These are phyloP conservation scores for Fusarium oligoseptatum DNA, from an alignment of 2,329 filamentous ascomycete species.

Conservation along the genomic window DNA sequence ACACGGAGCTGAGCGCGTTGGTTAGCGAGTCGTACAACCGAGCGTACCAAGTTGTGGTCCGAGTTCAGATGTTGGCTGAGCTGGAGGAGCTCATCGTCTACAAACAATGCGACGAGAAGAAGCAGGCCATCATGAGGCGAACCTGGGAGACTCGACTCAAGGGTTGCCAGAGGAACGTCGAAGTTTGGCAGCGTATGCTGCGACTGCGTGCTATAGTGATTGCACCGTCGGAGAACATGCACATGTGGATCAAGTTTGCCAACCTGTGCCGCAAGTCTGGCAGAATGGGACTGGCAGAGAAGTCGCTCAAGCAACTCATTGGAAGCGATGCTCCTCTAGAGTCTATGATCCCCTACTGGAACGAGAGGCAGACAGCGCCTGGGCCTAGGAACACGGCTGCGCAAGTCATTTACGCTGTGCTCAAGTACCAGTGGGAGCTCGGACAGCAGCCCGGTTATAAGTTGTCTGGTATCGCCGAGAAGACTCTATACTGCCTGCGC, in stretches of 20 bases:
- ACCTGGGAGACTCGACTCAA: slow-evolving; percentile 97
- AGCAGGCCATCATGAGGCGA: slow-evolving; percentile 88
- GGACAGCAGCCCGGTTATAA: slow-evolving; percentile 70
- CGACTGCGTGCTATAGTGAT: slow-evolving; percentile 94
- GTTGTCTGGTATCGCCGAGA: slow-evolving; percentile 63
- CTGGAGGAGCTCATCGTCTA: slow-evolving; percentile 98
- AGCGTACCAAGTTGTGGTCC: slow-evolving; percentile 97
- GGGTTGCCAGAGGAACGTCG: slow-evolving; percentile 95
- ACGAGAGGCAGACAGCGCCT: slow-evolving; percentile 45
- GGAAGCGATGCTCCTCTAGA: slow-evolving; percentile 76
- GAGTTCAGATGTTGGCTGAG: slow-evolving; percentile 98
- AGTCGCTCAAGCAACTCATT: slow-evolving; percentile 92
- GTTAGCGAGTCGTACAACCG: slow-evolving; percentile 99
- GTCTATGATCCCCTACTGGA: slow-evolving; percentile 71
- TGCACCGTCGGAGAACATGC: slow-evolving; percentile 90
- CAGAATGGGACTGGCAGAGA: slow-evolving; percentile 93
- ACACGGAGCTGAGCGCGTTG: slow-evolving; percentile 94
- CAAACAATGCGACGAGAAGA: slow-evolving; percentile 92
- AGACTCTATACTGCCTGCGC: slow-evolving; percentile 70
- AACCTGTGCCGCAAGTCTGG: slow-evolving; percentile 98
- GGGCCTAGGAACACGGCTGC: slow-evolving; percentile 68
- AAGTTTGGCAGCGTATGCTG: slow-evolving; percentile 98
- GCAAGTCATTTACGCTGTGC: slow-evolving; percentile 93
- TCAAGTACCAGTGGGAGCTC: slow-evolving; percentile 96
- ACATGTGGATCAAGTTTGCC: slow-evolving; percentile 99